phyloP scores from a whole-genome alignment of 306 rosid species.

The Fragaria vesca region DNA sequence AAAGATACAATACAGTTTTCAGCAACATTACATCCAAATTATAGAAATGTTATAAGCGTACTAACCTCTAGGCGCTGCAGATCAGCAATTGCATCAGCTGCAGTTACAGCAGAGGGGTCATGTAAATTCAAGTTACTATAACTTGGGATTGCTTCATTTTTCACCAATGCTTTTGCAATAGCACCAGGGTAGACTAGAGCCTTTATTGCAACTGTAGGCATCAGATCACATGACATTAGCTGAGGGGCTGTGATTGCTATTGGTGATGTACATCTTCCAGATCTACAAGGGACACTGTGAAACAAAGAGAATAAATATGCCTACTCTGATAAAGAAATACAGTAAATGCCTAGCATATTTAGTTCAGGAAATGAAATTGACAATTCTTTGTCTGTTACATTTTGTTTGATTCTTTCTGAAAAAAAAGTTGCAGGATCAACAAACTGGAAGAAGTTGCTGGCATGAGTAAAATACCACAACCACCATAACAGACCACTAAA shows the following conservation, averaged over 20 bases:
- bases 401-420: neutral
- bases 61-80: slow-evolving; percentile 77
- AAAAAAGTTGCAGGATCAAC: neutral
- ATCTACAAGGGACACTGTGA: slow-evolving; percentile 61
- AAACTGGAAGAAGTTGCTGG: neutral
- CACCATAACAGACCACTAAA: neutral
- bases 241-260: slow-evolving; percentile 72
- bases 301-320: slow-evolving; percentile 8
- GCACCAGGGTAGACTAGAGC: slow-evolving; percentile 76
- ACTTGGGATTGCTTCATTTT: slow-evolving; percentile 38
- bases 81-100: slow-evolving; percentile 41
- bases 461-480: neutral
- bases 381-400: neutral
- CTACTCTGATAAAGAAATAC: neutral
- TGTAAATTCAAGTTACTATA: slow-evolving; percentile 36
- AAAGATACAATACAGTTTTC: neutral
- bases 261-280: slow-evolving; percentile 62
- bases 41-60: neutral
- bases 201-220: slow-evolving; percentile 55
- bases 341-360: neutral
- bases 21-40: neutral
- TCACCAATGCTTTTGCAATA: slow-evolving; percentile 47
- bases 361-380: neutral
- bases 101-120: slow-evolving; percentile 33
- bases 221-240: slow-evolving; percentile 49